phyloP scores from a whole-genome alignment of 2,329 filamentous ascomycete species.

The Bipolaris oryzae region DNA sequence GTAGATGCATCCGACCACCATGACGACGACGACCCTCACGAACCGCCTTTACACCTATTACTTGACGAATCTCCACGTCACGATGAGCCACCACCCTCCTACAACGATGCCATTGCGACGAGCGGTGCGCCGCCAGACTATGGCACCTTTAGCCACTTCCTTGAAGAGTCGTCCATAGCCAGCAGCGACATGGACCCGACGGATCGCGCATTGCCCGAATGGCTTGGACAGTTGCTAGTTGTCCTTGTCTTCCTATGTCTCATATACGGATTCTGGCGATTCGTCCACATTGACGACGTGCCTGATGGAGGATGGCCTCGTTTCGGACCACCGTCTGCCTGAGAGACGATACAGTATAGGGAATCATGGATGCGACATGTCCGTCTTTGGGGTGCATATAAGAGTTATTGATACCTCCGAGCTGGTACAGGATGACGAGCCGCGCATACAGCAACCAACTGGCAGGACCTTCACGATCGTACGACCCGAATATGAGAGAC shows the following conservation, averaged over 20 bases:
- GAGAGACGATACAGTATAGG: background rate
- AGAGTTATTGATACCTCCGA: no score
- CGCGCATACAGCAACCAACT: background rate
- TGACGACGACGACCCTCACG: constrained; percentile 18
- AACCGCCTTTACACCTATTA: constrained; percentile 10
- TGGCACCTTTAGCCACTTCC: constrained; percentile 37
- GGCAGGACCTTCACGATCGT: background rate
- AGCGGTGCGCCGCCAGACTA: constrained; percentile 36
- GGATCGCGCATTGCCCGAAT: constrained; percentile 35
- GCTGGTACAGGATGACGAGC: background rate
- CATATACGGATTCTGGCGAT: constrained; percentile 40
- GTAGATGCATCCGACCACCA: constrained; percentile 3
- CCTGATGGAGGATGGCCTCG: constrained; percentile 17
- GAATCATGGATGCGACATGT: background rate
- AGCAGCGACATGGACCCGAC: constrained; percentile 37
- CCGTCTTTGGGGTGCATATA: background rate
- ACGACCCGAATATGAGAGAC: background rate
- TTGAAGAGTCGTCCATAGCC: constrained; percentile 37
- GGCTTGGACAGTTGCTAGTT: constrained; percentile 37
- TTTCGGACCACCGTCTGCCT: constrained; percentile 1
- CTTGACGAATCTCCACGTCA: constrained; percentile 14
- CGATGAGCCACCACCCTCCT: constrained; percentile 42
- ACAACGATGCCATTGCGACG: constrained; percentile 39
- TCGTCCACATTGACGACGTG: constrained; percentile 27
- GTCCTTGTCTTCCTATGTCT: constrained; percentile 36